phyloP scores from a whole-genome alignment of 169 alveolate species.

The Cryptosporidium sp. region DNA sequence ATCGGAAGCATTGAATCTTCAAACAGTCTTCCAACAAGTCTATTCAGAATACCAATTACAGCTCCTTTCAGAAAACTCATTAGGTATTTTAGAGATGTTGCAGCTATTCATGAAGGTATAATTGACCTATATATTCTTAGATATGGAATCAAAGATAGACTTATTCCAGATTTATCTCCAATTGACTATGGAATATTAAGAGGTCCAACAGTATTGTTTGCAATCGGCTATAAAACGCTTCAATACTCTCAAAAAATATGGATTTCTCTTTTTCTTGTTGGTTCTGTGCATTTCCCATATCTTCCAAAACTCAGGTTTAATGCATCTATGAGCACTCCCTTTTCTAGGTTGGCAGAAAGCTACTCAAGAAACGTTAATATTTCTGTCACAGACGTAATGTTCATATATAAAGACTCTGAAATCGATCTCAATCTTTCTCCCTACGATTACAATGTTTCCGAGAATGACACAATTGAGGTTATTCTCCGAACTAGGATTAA shows the following conservation, averaged over 20 bases:
- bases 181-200: conserved; percentile 76
- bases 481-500: conserved; percentile 39
- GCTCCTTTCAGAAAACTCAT: conserved; percentile 75
- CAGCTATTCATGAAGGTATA: conserved; percentile 74
- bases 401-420: conserved; percentile 59
- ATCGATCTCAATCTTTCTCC: conserved; percentile 64
- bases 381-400: conserved; percentile 44
- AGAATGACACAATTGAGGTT: conserved; percentile 67
- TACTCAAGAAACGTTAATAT: conserved; percentile 78
- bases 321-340: conserved; percentile 80
- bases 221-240: conserved; percentile 69
- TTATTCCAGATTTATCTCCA: conserved; percentile 78
- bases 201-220: conserved; percentile 76
- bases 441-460: conserved; percentile 56
- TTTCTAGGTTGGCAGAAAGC: conserved; percentile 79
- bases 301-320: conserved; percentile 79
- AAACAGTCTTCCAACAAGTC: conserved; percentile 41
- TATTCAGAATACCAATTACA: conserved; percentile 59
- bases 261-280: conserved; percentile 78
- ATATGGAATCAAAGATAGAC: conserved; percentile 55
- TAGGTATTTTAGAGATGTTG: conserved; percentile 75
- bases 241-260: conserved; percentile 79
- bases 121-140: conserved; percentile 61
- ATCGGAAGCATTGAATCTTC: conserved; percentile 52
- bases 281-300: conserved; percentile 74